Conservation (phyloP, 805 yeast genomes). For the Teunomyces aglyptinius region DNA sequence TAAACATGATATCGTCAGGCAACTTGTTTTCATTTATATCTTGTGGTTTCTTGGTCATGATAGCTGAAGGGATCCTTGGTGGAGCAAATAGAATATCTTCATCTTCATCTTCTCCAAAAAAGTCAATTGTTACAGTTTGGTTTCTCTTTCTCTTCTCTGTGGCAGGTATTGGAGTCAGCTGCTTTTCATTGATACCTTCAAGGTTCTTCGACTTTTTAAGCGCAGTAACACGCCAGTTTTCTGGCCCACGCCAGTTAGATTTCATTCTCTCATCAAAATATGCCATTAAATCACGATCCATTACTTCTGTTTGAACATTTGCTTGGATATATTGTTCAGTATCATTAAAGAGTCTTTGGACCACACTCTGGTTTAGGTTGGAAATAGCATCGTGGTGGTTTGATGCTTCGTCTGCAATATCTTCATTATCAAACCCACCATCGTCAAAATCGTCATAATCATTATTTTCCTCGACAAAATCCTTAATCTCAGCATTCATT, state of each 20-base stretch:
- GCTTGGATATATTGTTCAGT: slow-evolving; percentile 14
- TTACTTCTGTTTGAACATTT: slow-evolving; percentile 21
- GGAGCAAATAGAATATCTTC: slow-evolving; percentile 34
- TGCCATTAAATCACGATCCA: slow-evolving; percentile 68
- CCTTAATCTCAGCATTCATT: slow-evolving; percentile 25
- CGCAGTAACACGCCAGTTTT: slow-evolving; percentile 82
- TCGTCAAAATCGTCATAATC: slow-evolving; percentile 16
- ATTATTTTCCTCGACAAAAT: slow-evolving; percentile 15
- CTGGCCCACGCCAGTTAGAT: slow-evolving; percentile 84
- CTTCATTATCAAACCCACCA: slow-evolving; percentile 15
- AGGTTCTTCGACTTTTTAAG: slow-evolving; percentile 45
- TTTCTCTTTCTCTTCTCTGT: slow-evolving; percentile 19
- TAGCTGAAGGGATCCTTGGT: slow-evolving; percentile 21
- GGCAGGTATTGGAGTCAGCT: slow-evolving; percentile 3
- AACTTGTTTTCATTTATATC: slow-evolving; percentile 43
- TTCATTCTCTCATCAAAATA: slow-evolving; percentile 75
- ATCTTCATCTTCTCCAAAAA: slow-evolving; percentile 33
- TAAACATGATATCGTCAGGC: slow-evolving; percentile 74
- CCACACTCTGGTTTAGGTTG: slow-evolving; percentile 12
- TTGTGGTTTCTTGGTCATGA: slow-evolving; percentile 21
- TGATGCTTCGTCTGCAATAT: slow-evolving; percentile 13
- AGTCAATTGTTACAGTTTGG: slow-evolving; percentile 26
- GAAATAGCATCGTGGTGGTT: slow-evolving; percentile 6
- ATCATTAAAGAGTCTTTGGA: slow-evolving; percentile 12
- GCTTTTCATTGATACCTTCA: slow-evolving; percentile 10